These are phyloP conservation scores for Dinochytrium kinnereticum DNA, from an alignment of 371 early-diverging fungal genomes.

Conservation along the genomic window DNA sequence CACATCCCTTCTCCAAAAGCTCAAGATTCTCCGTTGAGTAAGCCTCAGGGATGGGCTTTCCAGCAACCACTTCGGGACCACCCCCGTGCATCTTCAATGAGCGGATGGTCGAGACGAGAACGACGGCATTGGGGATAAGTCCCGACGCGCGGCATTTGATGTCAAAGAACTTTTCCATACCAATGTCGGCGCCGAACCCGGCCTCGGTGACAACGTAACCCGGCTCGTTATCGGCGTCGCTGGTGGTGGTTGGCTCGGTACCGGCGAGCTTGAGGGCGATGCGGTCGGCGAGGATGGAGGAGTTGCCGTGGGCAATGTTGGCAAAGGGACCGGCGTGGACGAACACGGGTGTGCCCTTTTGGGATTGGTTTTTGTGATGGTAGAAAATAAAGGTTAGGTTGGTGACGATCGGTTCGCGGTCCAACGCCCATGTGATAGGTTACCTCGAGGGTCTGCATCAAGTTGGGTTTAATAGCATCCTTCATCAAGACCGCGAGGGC, in stretches of 20 bases:
- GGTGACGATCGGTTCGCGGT: no score
- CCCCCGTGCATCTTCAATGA: conserved; percentile 98
- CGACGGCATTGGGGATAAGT: conserved; percentile 88
- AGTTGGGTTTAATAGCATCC: conserved; percentile 95
- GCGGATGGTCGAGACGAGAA: conserved; percentile 93
- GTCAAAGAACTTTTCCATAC: conserved; percentile 98
- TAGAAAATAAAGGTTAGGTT: no score
- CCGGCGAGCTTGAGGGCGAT: conserved; percentile 94
- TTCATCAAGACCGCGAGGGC: conserved; percentile 96
- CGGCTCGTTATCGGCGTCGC: conserved; percentile 55
- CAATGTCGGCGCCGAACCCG: conserved; percentile 98
- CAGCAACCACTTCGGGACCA: conserved; percentile 94
- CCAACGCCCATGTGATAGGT: no score
- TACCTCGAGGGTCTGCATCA: conserved; percentile 95
- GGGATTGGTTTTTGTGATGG: no score
- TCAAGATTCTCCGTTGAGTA: conserved; percentile 87
- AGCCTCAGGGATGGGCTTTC: conserved; percentile 84
- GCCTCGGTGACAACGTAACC: conserved; percentile 97
- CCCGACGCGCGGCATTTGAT: conserved; percentile 95
- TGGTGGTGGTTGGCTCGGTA: conserved; percentile 53
- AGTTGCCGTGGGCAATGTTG: conserved; percentile 97
- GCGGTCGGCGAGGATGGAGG: conserved; percentile 89
- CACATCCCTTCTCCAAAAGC: conserved; percentile 80
- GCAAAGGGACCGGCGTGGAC: conserved; percentile 98
- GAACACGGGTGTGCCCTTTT: conserved; percentile 93